A percentile compares a stretch with the other conserved stretches of the same genome.
Evolutionary conservation across 2,329 filamentous ascomycete species (phyloP).

Genomic region (Thelonectria discophora): DNA sequence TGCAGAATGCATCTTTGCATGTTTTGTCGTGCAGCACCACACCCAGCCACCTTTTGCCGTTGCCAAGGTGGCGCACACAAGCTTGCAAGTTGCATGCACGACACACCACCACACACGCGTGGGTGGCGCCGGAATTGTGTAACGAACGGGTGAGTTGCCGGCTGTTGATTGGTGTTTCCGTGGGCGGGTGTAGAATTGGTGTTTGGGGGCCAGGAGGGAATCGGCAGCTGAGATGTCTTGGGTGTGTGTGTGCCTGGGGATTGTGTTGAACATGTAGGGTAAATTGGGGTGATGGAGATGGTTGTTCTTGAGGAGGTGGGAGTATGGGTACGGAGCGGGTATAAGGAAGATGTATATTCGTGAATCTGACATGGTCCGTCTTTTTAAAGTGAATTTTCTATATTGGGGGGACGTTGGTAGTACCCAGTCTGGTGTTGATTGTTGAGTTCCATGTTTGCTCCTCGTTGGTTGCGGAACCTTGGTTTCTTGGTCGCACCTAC

Average conservation of each 20-base stretch:
- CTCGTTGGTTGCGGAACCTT: too few relatives aligned
- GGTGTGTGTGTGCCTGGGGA: neutral
- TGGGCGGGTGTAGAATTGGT: neutral
- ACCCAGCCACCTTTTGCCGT: neutral
- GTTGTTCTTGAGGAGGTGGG: neutral
- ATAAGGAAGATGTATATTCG: neutral
- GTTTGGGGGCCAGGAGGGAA: neutral
- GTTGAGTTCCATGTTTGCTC: too few relatives aligned
- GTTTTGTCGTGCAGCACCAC: too few relatives aligned
- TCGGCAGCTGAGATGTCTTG: neutral
- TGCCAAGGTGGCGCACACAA: neutral
- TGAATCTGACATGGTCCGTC: too few relatives aligned
- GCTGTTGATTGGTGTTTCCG: neutral
- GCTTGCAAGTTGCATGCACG: neutral
- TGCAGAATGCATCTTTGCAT: too few relatives aligned
- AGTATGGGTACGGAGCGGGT: neutral
- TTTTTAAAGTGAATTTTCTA: too few relatives aligned
- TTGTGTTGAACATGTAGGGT: neutral
- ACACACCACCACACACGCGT: too few relatives aligned
- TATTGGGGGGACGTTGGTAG: neutral
- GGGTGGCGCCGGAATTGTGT: neutral
- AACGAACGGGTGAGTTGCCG: conserved; percentile 1
- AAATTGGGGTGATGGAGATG: neutral
- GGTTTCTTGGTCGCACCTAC: neutral
- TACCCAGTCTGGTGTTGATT: neutral